Evolutionary conservation across 2,329 filamentous ascomycete genomes (phyloP).

Genomic region (Colletotrichum brevisporum): DNA sequence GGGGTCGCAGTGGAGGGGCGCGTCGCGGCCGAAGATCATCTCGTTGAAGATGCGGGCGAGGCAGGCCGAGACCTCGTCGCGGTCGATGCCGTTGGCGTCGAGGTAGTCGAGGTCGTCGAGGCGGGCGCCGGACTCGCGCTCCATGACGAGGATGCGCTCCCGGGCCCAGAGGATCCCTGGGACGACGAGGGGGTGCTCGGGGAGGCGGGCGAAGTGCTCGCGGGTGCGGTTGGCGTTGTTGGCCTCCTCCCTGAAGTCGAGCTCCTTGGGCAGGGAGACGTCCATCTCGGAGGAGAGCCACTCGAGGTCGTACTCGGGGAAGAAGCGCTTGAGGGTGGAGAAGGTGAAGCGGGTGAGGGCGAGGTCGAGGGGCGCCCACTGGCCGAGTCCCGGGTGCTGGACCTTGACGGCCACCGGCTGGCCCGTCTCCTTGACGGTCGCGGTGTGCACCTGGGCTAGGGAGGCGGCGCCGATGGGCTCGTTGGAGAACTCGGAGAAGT

Average conservation of each 20-base stretch:
- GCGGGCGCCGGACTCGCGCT: slow-evolving; percentile 87
- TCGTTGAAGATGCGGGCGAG: slow-evolving; percentile 97
- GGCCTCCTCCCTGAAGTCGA: slow-evolving; percentile 90
- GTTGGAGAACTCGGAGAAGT: slow-evolving; percentile 87
- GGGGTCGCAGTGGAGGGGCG: slow-evolving; percentile 95
- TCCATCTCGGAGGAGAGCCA: slow-evolving; percentile 98
- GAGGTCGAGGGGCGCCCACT: slow-evolving; percentile 92
- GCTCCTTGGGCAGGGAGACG: slow-evolving; percentile 87
- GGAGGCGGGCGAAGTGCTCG: slow-evolving; percentile 83
- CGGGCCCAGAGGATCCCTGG: slow-evolving; percentile 92
- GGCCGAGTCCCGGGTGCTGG: slow-evolving; percentile 89
- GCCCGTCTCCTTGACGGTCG: slow-evolving; percentile 84
- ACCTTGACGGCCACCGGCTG: slow-evolving; percentile 96
- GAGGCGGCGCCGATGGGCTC: slow-evolving; percentile 93
- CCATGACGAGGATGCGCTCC: slow-evolving; percentile 94
- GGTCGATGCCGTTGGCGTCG: slow-evolving; percentile 87
- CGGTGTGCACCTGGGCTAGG: slow-evolving; percentile 93
- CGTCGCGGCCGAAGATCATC: slow-evolving; percentile 95
- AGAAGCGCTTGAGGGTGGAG: slow-evolving; percentile 89
- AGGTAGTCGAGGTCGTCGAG: slow-evolving; percentile 92
- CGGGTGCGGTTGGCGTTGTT: slow-evolving; percentile 85
- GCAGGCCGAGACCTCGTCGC: slow-evolving; percentile 94
- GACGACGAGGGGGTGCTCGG: slow-evolving; percentile 85
- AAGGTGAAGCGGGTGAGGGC: slow-evolving; percentile 91
- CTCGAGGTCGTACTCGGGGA: slow-evolving; percentile 97